Evolutionary conservation across 192 early-diverging fungal species (phyloP).

Genomic region (Mortierella antarctica): DNA sequence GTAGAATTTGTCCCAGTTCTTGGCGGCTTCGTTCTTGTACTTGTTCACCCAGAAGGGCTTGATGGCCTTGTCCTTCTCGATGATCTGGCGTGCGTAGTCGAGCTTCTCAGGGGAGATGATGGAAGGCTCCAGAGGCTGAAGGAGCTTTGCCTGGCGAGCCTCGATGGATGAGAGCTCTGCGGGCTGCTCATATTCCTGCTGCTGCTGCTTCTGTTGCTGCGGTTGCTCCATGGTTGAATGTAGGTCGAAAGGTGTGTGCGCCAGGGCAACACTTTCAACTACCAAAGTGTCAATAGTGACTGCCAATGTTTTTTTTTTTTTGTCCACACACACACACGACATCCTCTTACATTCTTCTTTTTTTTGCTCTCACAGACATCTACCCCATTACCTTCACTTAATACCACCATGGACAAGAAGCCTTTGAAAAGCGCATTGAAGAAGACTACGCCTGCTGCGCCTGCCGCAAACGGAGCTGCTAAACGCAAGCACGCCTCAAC

Average conservation of each 20-base stretch:
- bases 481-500: conserved; percentile 22
- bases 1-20: conserved; percentile 88
- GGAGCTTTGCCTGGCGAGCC: conserved; percentile 31
- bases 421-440: conserved; percentile 48
- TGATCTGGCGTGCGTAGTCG: conserved; percentile 64
- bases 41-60: conserved; percentile 85
- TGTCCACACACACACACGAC: not conserved
- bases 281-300: conserved; percentile 42
- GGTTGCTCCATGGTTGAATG: not conserved
- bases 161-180: conserved; percentile 30
- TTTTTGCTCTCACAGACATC: conserved; percentile 4
- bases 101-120: conserved; percentile 55
- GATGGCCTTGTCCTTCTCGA: conserved; percentile 70
- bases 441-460: conserved; percentile 18
- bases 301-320: conserved; percentile 33
- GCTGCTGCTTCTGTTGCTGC: conserved; percentile 7
- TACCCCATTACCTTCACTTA: not conserved
- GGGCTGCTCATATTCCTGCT: not conserved
- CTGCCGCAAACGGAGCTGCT: not conserved
- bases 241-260: not conserved
- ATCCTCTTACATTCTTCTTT: not conserved
- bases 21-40: conserved; percentile 81
- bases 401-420: conserved; percentile 21
- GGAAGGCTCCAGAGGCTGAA: conserved; percentile 28
- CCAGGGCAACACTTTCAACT: not conserved